A percentile compares a stretch with the other conserved stretches of the same genome.
phyloP scores from a whole-genome alignment of 768 basidiomycete genomes.

The Kwoniella pini region DNA sequence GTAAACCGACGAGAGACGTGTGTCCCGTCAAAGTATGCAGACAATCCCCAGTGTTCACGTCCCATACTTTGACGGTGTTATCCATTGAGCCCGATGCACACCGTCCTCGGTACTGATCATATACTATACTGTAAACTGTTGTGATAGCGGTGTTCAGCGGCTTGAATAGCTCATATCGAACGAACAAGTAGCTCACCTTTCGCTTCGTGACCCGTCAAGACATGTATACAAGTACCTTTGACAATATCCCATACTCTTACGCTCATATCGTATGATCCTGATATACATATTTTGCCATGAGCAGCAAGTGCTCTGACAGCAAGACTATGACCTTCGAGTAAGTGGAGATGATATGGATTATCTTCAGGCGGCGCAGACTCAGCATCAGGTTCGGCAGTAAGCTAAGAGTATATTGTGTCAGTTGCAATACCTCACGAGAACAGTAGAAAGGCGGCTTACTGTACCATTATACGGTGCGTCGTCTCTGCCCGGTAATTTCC shows the following conservation, averaged over 20 bases:
- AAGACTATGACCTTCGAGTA: constrained; percentile 84
- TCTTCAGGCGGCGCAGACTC: constrained; percentile 48
- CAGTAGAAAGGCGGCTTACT: constrained; percentile 8
- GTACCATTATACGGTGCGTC: constrained; percentile 57
- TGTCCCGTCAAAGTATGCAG: constrained; percentile 83
- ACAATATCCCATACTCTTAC: constrained; percentile 95
- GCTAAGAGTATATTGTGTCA: neutral
- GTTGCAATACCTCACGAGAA: neutral
- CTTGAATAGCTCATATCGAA: too few species aligned
- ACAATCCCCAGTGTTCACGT: constrained; percentile 75
- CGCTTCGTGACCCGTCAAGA: constrained; percentile 82
- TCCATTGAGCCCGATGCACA: constrained; percentile 99
- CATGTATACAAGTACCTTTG: constrained; percentile 75
- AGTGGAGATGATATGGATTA: constrained; percentile 87
- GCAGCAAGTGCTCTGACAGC: constrained; percentile 92
- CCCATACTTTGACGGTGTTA: constrained; percentile 94
- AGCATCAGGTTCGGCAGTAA: neutral
- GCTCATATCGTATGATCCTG: constrained; percentile 92
- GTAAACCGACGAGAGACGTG: constrained; percentile 88
- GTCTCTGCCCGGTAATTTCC: constrained; percentile 67
- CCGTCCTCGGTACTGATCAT: constrained; percentile 80
- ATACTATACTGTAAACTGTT: constrained; percentile 90
- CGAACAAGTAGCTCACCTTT: constrained; percentile 67
- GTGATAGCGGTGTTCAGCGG: neutral
- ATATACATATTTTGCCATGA: constrained; percentile 82